Percentiles rank a stretch among this genome's conserved stretches.
Conservation (phyloP, 2,329 filamentous ascomycete genomes). For the Ascosphaera apis region DNA sequence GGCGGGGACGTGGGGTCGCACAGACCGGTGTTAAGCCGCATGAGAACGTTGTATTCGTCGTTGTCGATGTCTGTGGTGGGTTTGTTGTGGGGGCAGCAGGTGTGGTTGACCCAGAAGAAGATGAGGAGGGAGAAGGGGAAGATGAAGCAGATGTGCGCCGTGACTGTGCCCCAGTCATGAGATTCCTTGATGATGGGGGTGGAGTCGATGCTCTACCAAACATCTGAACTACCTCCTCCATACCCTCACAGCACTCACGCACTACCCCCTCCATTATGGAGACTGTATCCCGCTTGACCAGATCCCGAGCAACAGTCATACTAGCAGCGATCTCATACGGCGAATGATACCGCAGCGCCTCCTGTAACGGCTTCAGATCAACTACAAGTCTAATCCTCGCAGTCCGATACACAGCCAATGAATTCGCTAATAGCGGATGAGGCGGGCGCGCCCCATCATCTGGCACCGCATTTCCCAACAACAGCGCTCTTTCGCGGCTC, state of each 20-base stretch:
- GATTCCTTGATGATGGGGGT: no score
- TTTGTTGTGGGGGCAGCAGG: conserved; percentile 83
- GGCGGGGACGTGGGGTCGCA: no score
- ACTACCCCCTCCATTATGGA: conserved; percentile 99
- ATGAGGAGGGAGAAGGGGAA: no score
- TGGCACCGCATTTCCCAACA: conserved; percentile 69
- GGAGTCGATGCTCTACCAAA: no score
- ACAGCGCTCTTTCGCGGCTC: no score
- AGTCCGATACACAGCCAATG: conserved; percentile 90
- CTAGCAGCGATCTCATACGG: conserved; percentile 90
- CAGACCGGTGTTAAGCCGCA: no score
- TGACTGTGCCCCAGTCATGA: no score
- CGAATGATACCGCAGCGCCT: conserved; percentile 89
- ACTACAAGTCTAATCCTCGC: conserved; percentile 81
- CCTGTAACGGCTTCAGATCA: conserved; percentile 85
- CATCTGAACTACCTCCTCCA: no score
- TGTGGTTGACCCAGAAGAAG: no score
- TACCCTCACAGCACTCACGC: conserved; percentile 90
- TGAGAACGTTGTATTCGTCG: no score
- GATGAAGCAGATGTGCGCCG: no score
- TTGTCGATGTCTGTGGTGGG: conserved; percentile 93
- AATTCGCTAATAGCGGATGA: conserved; percentile 92
- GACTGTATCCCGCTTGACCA: conserved; percentile 81
- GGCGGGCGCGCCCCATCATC: conserved; percentile 88
- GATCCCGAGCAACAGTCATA: conserved; percentile 85